phyloP scores from a whole-genome alignment of 2,329 filamentous ascomycete species.

The Metarhizium robertsii region DNA sequence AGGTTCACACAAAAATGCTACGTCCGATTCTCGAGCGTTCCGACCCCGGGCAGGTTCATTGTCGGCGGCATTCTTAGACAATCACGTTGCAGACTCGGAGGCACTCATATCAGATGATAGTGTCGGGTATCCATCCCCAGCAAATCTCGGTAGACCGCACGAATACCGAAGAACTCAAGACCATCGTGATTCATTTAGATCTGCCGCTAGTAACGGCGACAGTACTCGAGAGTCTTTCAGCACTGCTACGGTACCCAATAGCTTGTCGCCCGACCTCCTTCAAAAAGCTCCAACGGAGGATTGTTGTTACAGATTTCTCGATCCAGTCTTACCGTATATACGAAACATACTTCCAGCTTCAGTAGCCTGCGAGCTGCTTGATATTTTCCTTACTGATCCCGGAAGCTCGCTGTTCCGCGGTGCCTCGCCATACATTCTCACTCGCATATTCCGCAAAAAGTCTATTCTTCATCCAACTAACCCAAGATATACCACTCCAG shows the following conservation, averaged over 20 bases:
- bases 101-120: conserved; percentile 18
- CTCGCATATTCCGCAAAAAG: conserved; percentile 33
- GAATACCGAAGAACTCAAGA: conserved; percentile 2
- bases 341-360: conserved; percentile 27
- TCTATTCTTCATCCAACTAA: conserved; percentile 30
- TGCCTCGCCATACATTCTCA: conserved; percentile 38
- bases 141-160: conserved; percentile 5
- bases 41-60: conserved; percentile 3
- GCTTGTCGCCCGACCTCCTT: conserved; percentile 13
- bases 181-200: conserved; percentile 12
- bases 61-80: conserved; percentile 4
- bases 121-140: conserved; percentile 18
- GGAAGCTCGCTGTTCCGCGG: conserved; percentile 32
- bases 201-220: conserved; percentile 8
- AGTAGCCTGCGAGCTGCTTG: conserved; percentile 36
- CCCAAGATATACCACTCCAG: conserved; percentile 32
- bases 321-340: conserved; percentile 29
- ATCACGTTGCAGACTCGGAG: conserved; percentile 11
- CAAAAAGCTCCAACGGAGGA: conserved; percentile 18
- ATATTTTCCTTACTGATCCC: conserved; percentile 36
- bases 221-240: conserved; percentile 11
- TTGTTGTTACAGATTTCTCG: conserved; percentile 31
- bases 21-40: neutral
- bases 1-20: conserved; percentile 7
- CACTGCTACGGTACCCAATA: conserved; percentile 9